phyloP scores from a whole-genome alignment of 768 basidiomycete genomes.

The Clitopilus passeckerianus region DNA sequence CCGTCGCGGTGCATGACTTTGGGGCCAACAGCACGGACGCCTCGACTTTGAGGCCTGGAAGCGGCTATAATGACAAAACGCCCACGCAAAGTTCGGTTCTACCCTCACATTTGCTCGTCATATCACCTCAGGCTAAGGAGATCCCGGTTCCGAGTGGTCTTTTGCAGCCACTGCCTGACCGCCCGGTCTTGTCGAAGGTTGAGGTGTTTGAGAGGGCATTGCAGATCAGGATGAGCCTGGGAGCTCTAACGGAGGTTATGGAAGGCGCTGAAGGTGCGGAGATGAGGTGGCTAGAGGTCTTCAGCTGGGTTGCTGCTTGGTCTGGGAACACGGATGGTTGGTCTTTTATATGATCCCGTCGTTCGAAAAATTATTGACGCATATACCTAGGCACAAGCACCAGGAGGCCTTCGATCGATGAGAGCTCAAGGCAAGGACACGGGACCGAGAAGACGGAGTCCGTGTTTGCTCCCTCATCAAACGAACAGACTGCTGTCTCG shows the following conservation, averaged over 20 bases:
- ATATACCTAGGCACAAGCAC: slow-evolving; percentile 3
- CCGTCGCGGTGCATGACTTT: background rate
- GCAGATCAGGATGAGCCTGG: slow-evolving; percentile 83
- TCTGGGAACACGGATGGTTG: slow-evolving; percentile 22
- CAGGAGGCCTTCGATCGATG: slow-evolving; percentile 13
- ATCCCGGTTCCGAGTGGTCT: slow-evolving; percentile 39
- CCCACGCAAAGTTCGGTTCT: slow-evolving; percentile 3
- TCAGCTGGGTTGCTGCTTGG: slow-evolving; percentile 77
- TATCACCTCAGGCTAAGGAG: slow-evolving; percentile 13
- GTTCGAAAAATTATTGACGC: background rate
- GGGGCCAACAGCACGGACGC: background rate
- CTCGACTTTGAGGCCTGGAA: background rate
- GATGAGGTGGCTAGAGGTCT: slow-evolving; percentile 76
- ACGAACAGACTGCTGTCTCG: background rate
- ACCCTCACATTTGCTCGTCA: slow-evolving; percentile 6
- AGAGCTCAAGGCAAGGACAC: background rate
- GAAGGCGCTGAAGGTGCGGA: slow-evolving; percentile 86
- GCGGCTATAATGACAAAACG: background rate
- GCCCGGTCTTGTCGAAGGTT: slow-evolving; percentile 42
- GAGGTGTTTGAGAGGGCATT: slow-evolving; percentile 75
- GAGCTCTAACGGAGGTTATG: slow-evolving; percentile 73
- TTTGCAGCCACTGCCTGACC: slow-evolving; percentile 40
- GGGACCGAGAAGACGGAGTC: slow-evolving; percentile 6
- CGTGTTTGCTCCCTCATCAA: background rate
- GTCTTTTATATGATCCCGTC: background rate